A percentile compares a stretch with the other conserved stretches of the same genome.
Conservation (phyloP, 2,329 filamentous ascomycete genomes). For the Curvularia sp. region DNA sequence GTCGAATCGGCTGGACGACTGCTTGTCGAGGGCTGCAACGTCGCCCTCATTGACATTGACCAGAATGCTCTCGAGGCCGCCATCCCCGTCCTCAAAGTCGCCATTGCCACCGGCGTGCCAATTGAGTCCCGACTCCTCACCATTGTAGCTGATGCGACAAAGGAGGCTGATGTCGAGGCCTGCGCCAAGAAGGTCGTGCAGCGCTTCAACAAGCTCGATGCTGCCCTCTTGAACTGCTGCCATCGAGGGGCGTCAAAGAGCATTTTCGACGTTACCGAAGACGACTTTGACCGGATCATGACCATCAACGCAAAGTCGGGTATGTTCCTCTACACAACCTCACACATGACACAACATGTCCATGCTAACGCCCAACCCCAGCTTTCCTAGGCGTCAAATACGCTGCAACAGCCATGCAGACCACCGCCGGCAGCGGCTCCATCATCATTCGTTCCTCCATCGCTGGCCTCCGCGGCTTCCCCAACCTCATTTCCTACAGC, state of each 20-base stretch:
- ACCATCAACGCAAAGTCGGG: conserved; percentile 50
- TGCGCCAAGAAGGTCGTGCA: conserved; percentile 35
- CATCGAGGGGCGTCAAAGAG: conserved; percentile 38
- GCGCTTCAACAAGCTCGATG: conserved; percentile 40
- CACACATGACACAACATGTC: background rate
- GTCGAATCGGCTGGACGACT: conserved; percentile 49
- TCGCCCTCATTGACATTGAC: conserved; percentile 48
- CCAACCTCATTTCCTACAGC: conserved; percentile 49
- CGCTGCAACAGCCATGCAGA: conserved; percentile 44
- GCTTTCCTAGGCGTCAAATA: conserved; percentile 52
- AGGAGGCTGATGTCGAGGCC: conserved; percentile 40
- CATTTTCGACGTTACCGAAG: conserved; percentile 48
- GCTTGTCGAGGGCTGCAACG: conserved; percentile 49
- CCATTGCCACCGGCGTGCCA: conserved; percentile 36
- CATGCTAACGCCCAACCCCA: conserved; percentile 16
- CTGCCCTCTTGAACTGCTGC: conserved; percentile 40
- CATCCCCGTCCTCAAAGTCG: conserved; percentile 35
- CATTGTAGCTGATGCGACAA: conserved; percentile 48
- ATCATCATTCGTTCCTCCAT: conserved; percentile 53
- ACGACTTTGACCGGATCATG: conserved; percentile 50
- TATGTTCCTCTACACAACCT: conserved; percentile 20
- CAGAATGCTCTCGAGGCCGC: conserved; percentile 36
- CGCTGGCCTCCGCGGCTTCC: conserved; percentile 50
- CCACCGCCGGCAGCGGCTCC: conserved; percentile 43
- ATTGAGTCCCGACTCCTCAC: conserved; percentile 40